Evolutionary conservation across 2,329 filamentous ascomycete genomes (phyloP).

Genomic region (Clonostachys chloroleuca): DNA sequence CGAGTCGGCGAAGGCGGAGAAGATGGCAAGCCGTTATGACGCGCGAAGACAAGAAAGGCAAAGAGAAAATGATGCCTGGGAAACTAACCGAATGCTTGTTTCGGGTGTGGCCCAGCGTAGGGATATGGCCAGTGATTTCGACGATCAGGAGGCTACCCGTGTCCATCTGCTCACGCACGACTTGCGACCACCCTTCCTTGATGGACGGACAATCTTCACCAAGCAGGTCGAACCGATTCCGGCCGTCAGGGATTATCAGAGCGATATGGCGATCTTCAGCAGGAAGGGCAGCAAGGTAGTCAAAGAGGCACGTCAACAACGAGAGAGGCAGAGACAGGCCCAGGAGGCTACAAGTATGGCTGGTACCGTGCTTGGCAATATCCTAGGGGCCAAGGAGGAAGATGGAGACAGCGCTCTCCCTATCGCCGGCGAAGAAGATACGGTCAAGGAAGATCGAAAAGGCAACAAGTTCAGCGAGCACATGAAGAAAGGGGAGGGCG

Average conservation of each 20-base stretch:
- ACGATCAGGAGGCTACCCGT: slow-evolving; percentile 85
- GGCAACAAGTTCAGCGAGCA: slow-evolving; percentile 81
- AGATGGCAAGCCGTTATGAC: slow-evolving; percentile 66
- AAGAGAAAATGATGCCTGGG: slow-evolving; percentile 96
- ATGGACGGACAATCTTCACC: slow-evolving; percentile 93
- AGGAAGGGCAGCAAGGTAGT: slow-evolving; percentile 93
- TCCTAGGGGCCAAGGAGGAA: slow-evolving; percentile 93
- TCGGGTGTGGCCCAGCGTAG: slow-evolving; percentile 90
- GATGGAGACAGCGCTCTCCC: slow-evolving; percentile 87
- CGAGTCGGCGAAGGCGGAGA: slow-evolving; percentile 72
- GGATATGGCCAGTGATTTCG: slow-evolving; percentile 77
- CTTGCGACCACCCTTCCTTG: slow-evolving; percentile 87
- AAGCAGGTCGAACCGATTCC: slow-evolving; percentile 95
- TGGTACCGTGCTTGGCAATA: slow-evolving; percentile 86
- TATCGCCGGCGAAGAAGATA: slow-evolving; percentile 65
- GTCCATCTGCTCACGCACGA: slow-evolving; percentile 93
- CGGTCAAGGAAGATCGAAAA: slow-evolving; percentile 15
- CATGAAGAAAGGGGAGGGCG: slow-evolving; percentile 78
- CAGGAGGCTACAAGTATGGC: slow-evolving; percentile 92
- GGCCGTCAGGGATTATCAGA: slow-evolving; percentile 88
- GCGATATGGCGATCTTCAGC: slow-evolving; percentile 98
- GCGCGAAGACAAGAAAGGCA: slow-evolving; percentile 79
- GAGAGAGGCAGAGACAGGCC: slow-evolving; percentile 89
- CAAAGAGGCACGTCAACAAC: slow-evolving; percentile 83
- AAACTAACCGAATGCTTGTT: slow-evolving; percentile 96